Base-by-base conservation (phyloP, 257 asterid genomes). In the Sherardia arvensis region DNA sequence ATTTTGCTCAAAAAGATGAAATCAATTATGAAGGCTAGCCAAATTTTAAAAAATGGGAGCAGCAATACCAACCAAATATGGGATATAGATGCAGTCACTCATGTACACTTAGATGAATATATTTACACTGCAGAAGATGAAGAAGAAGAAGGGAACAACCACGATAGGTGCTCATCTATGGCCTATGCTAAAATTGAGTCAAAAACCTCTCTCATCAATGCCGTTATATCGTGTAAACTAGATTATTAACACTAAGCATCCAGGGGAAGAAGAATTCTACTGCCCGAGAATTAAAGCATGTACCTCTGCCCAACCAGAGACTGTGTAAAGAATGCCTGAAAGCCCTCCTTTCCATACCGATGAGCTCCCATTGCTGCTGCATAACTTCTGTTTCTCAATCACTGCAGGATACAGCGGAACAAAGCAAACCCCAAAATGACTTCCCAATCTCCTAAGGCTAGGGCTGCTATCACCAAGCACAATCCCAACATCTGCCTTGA, bases 221-320 rank as follows among this genome's bases (percentile, higher is more conserved):
- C 38, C 53, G 48, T 71, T 68, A 62, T 76, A 70, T 71, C 61
- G 18, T 74, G 70, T 71, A 57, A 4, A 28, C 43, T 29, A 57
- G 40, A 28, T 28, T 85, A 78, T 76, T 32, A 71, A 73, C 81
- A 80, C 56, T 53, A 12, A 2, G 6, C 20, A 27, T 49, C 51
- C 56, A 28, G 12, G 45, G n/a, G n/a, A n/a, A n/a, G n/a, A n/a
- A n/a, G n/a, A n/a, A 18, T 40, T 59, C 78, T 86, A 80, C 23
- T 77, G 69, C 59, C 94, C 97, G 65, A 83, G 81, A 62, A 90
- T 59, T 51, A 90, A 79, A 32, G 95, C 83, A 59, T 78, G 88
- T 66, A 93, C 81, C 85, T 93, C 99, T 21, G 87, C 73, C 99
- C 99, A 90, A 80, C 84, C 77, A 64, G 92, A 77, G 17, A 80